Evolutionary conservation across 148 eudicot genomes (phyloP).

Genomic region (Cornus kousa): DNA sequence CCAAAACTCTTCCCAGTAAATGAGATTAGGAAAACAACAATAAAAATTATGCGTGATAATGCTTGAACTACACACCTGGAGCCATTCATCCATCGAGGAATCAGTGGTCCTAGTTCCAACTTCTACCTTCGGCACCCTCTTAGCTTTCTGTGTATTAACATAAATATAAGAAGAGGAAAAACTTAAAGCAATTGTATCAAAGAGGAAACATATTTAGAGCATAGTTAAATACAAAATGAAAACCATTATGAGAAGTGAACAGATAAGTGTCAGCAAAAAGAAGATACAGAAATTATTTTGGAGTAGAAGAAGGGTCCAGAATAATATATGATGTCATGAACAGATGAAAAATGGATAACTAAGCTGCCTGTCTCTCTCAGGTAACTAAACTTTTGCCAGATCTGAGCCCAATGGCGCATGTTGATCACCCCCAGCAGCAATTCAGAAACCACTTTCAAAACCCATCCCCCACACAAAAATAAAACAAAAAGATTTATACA

Average conservation of each 20-base stretch:
- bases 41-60: neutral
- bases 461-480: too few species aligned
- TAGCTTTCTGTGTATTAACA: conserved; percentile 56
- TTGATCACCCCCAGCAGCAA: too few species aligned
- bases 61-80: conserved; percentile 53
- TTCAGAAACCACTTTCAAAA: too few species aligned
- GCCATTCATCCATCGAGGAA: conserved; percentile 92
- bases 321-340: neutral
- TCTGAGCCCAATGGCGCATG: too few species aligned
- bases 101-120: conserved; percentile 88
- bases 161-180: neutral
- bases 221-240: too few species aligned
- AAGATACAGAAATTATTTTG: too few species aligned
- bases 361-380: neutral
- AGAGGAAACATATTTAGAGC: neutral
- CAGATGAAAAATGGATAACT: neutral
- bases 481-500: too few species aligned
- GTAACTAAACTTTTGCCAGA: neutral
- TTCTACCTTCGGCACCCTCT: conserved; percentile 91
- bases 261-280: too few species aligned
- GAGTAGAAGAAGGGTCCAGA: neutral
- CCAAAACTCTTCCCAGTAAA: neutral
- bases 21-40: neutral
- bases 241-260: too few species aligned
- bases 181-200: neutral